These are phyloP conservation scores for Aspergillus clavatus DNA, from an alignment of 2,329 filamentous ascomycete genomes.

Conservation along the genomic window DNA sequence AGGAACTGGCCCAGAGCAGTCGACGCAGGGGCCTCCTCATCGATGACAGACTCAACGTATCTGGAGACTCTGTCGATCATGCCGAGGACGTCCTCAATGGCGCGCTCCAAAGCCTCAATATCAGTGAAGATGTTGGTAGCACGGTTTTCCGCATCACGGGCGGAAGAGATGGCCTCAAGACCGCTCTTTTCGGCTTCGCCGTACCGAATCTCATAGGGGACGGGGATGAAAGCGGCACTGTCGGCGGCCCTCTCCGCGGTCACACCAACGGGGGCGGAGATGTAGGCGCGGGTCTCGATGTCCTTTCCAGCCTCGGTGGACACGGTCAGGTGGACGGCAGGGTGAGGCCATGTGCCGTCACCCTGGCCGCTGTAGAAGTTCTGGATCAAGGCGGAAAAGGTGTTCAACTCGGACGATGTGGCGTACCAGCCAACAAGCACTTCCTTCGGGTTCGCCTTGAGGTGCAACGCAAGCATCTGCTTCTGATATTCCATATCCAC, in stretches of 20 bases:
- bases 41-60: slow-evolving; percentile 89
- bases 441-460: slow-evolving; percentile 91
- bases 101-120: slow-evolving; percentile 80
- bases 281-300: slow-evolving; percentile 88
- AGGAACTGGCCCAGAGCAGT: slow-evolving; percentile 92
- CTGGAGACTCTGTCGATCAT: slow-evolving; percentile 87
- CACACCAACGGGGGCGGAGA: slow-evolving; percentile 89
- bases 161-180: slow-evolving; percentile 77
- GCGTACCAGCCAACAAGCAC: slow-evolving; percentile 97
- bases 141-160: slow-evolving; percentile 72
- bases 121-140: slow-evolving; percentile 73
- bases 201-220: slow-evolving; percentile 91
- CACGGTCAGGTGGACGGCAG: slow-evolving; percentile 95
- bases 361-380: slow-evolving; percentile 98
- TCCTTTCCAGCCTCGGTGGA: slow-evolving; percentile 83
- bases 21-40: slow-evolving; percentile 79
- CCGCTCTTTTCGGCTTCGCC: slow-evolving; percentile 71
- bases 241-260: slow-evolving; percentile 92
- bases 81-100: slow-evolving; percentile 79
- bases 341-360: slow-evolving; percentile 94
- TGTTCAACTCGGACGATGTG: slow-evolving; percentile 93
- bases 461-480: slow-evolving; percentile 93
- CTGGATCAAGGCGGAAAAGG: slow-evolving; percentile 96
- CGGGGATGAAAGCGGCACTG: slow-evolving; percentile 94
- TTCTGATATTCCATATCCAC: slow-evolving; percentile 99